A percentile compares a stretch with the other conserved stretches of the same genome.
Evolutionary conservation across 73 alveolate genomes (phyloP).

Genomic region (Effrenium voratum): DNA sequence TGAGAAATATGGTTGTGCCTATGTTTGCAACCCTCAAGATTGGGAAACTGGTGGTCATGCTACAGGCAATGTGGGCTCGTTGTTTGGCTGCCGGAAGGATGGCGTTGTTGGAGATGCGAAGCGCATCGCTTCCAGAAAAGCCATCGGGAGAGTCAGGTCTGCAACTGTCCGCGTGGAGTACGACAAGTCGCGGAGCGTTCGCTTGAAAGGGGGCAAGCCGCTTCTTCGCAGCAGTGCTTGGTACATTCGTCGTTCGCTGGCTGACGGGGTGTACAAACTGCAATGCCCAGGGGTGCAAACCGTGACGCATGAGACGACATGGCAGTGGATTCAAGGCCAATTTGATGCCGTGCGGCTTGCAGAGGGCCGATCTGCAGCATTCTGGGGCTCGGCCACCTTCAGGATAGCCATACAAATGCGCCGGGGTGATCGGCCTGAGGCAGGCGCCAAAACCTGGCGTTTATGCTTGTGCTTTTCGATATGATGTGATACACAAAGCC

Average conservation of each 20-base stretch:
- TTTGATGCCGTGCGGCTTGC: constrained; percentile 13
- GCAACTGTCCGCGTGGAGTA: background rate
- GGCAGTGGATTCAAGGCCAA: constrained; percentile 45
- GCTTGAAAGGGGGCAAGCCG: constrained; percentile 5
- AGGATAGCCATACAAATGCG: constrained; percentile 36
- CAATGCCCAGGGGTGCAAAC: background rate
- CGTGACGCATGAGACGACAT: constrained; percentile 48
- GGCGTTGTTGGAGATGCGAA: background rate
- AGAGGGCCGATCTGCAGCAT: background rate
- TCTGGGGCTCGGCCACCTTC: constrained; percentile 15
- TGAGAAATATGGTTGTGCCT: background rate
- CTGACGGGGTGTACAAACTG: background rate
- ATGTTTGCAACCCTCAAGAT: constrained; percentile 16
- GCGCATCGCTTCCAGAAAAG: background rate
- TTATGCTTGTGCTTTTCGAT: too few relatives aligned
- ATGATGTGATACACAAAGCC: too few relatives aligned
- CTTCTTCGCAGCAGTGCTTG: constrained; percentile 15
- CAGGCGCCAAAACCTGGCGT: too few relatives aligned
- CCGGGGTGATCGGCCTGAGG: constrained; percentile 54
- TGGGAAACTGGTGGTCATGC: constrained; percentile 25
- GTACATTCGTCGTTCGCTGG: background rate
- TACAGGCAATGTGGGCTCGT: constrained; percentile 28
- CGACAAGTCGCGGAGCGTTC: background rate
- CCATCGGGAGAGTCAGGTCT: background rate
- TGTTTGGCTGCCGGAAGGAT: constrained; percentile 27